Percentiles rank a stretch among this genome's conserved stretches.
Conservation (phyloP, 202 grass and related monocot species). For the Carex arenaria region DNA sequence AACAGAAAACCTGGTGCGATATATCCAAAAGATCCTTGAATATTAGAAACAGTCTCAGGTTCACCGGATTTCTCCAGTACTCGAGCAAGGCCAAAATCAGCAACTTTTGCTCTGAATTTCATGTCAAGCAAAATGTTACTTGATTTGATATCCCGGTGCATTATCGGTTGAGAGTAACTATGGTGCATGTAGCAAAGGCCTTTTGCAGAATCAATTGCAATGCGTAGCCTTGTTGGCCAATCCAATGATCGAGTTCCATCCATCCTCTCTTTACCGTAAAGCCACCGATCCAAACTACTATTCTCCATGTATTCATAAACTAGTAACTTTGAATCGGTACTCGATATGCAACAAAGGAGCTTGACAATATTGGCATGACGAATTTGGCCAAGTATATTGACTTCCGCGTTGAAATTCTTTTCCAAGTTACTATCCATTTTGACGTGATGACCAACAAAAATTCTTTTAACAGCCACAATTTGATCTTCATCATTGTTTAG, state of each 20-base stretch:
- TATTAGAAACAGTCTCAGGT: conserved; percentile 46
- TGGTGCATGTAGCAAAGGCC: conserved; percentile 93
- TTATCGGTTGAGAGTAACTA: conserved; percentile 34
- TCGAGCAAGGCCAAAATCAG: conserved; percentile 79
- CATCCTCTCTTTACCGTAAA: conserved; percentile 44
- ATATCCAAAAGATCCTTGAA: conserved; percentile 78
- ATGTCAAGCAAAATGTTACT: conserved; percentile 81
- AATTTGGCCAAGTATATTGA: conserved; percentile 59
- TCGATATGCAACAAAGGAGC: conserved; percentile 85
- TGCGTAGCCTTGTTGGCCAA: conserved; percentile 63
- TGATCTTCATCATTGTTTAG: conserved; percentile 17
- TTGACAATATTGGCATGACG: conserved; percentile 84
- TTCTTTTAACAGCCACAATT: conserved; percentile 76
- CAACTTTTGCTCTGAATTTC: conserved; percentile 77
- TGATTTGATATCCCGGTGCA: conserved; percentile 89
- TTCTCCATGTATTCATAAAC: conserved; percentile 94
- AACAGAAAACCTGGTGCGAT: conserved; percentile 70
- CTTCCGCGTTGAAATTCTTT: conserved; percentile 81
- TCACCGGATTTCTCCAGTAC: conserved; percentile 58
- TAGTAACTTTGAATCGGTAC: conserved; percentile 42
- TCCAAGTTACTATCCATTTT: conserved; percentile 46
- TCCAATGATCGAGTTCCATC: conserved; percentile 41
- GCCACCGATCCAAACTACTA: conserved; percentile 70
- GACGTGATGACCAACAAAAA: conserved; percentile 32
- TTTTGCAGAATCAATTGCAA: conserved; percentile 55